Evolutionary conservation across 495 filamentous ascomycete species (phyloP).

Genomic region (Talaromyces thailandensis): DNA sequence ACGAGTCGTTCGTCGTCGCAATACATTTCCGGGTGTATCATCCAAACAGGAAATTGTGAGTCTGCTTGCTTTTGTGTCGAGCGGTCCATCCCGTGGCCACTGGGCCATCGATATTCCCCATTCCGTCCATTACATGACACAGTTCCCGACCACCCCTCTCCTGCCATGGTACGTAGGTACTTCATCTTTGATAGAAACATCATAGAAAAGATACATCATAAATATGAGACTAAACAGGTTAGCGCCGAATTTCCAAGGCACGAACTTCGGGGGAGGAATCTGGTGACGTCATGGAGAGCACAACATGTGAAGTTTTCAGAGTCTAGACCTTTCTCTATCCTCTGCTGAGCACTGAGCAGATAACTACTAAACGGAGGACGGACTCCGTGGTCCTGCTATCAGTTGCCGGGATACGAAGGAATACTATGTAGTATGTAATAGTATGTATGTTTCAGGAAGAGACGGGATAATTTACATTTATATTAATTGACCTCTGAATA

Average conservation of each 20-base stretch:
- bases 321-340: background rate
- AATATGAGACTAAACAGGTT: background rate
- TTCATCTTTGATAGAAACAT: background rate
- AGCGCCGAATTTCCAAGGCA: slow-evolving; percentile 1
- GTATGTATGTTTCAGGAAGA: background rate
- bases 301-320: background rate
- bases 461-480: background rate
- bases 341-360: background rate
- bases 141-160: background rate
- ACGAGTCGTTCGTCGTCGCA: background rate
- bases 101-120: background rate
- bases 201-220: background rate
- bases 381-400: background rate
- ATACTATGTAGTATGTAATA: background rate
- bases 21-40: background rate
- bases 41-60: background rate
- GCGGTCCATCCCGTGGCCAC: background rate
- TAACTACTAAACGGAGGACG: background rate
- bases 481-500: background rate
- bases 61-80: background rate
- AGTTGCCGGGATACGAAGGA: background rate
- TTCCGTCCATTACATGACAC: background rate
- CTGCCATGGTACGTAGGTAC: background rate
- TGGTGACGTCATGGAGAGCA: background rate
- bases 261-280: background rate